These are phyloP conservation scores for Abrus pulchellus DNA, from an alignment of 306 rosid species.

Conservation along the genomic window DNA sequence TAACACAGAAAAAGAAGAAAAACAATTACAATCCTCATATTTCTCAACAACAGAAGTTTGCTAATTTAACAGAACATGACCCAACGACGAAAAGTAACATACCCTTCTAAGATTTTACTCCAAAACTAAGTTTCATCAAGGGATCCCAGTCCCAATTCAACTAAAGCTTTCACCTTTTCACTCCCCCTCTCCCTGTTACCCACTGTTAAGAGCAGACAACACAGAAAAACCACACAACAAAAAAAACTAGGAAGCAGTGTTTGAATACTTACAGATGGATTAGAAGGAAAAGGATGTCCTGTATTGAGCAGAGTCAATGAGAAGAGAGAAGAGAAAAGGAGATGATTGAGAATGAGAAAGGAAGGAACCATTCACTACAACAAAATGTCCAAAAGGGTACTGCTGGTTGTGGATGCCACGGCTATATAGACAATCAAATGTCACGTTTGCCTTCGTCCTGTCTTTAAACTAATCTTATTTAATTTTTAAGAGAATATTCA, in stretches of 20 bases:
- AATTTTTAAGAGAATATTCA: neutral
- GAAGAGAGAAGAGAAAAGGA: conserved; percentile 4
- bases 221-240: neutral
- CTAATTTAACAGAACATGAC: conserved; percentile 3
- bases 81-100: neutral
- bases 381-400: conserved; percentile 22
- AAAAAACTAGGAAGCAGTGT: neutral
- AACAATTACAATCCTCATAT: neutral
- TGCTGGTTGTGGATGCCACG: conserved; percentile 13
- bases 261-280: conserved; percentile 42
- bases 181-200: neutral
- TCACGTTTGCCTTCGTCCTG: conserved; percentile 34
- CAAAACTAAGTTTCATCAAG: conserved; percentile 8
- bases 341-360: neutral
- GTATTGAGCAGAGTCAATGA: neutral
- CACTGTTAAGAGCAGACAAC: conserved; percentile 6
- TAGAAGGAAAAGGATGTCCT: neutral
- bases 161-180: conserved; percentile 2
- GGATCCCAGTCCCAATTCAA: conserved; percentile 14
- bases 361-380: conserved; percentile 20
- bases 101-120: neutral
- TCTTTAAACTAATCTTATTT: neutral
- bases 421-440: conserved; percentile 44
- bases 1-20: neutral
- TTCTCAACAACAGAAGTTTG: neutral